These are phyloP conservation scores for Xylariaceae sp. DNA, from an alignment of 2,329 filamentous ascomycete genomes.

Conservation along the genomic window DNA sequence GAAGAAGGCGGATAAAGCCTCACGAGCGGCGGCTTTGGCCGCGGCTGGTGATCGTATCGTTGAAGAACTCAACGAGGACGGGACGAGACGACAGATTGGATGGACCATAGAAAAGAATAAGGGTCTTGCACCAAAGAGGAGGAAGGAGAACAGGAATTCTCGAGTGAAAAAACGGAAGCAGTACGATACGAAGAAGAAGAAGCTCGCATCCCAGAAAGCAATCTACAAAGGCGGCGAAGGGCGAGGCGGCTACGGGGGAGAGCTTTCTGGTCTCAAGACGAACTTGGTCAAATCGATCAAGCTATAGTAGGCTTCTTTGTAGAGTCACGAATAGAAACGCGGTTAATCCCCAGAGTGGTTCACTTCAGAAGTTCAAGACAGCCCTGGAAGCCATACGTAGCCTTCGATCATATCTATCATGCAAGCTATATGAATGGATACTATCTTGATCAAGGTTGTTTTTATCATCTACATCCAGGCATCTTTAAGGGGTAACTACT, in stretches of 20 bases:
- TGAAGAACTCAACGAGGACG: conserved; percentile 71
- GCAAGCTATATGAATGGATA: too few species aligned
- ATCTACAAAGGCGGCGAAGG: conserved; percentile 83
- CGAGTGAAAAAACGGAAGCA: conserved; percentile 97
- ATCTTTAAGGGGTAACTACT: too few species aligned
- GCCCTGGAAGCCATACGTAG: too few species aligned
- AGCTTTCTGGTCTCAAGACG: conserved; percentile 92
- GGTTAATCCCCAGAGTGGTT: too few species aligned
- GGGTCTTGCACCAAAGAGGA: conserved; percentile 81
- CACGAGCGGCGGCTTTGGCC: conserved; percentile 51
- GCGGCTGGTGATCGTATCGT: conserved; percentile 60
- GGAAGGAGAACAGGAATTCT: conserved; percentile 92
- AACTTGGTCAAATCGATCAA: conserved; percentile 91
- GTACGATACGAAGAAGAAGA: conserved; percentile 97
- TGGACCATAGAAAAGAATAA: conserved; percentile 98
- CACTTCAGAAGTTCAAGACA: too few species aligned
- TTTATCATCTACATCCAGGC: too few species aligned
- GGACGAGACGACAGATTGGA: conserved; percentile 78
- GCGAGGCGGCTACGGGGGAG: conserved; percentile 82
- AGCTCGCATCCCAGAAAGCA: conserved; percentile 80
- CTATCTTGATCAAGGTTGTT: too few species aligned
- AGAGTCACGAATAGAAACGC: too few species aligned
- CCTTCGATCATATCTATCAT: too few species aligned
- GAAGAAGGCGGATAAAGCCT: conserved; percentile 70
- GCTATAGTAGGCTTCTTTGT: conserved; percentile 36